Percentiles rank a stretch among this genome's conserved stretches.
Evolutionary conservation across 2,329 filamentous ascomycete genomes (phyloP).

Genomic region (Fulvia fulva): DNA sequence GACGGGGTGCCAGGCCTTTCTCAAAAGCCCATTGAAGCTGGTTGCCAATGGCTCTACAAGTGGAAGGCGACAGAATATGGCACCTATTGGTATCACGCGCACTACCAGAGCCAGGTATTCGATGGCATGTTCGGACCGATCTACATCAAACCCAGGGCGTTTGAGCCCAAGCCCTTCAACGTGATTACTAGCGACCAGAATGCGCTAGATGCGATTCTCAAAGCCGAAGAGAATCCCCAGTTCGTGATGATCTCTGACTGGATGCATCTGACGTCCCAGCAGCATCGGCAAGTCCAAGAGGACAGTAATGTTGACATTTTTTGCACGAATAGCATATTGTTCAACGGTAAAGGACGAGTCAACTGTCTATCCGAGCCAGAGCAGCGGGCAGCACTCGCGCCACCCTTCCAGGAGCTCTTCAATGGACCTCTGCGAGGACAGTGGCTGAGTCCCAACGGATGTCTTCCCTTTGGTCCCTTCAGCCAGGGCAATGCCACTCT

Average conservation of each 20-base stretch:
- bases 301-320: not conserved
- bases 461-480: not conserved
- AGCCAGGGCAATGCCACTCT: not conserved
- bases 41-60: constrained; percentile 13
- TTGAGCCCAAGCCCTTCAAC: not conserved
- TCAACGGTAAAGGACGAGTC: not conserved
- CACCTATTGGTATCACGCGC: constrained; percentile 18
- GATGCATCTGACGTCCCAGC: not conserved
- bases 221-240: not conserved
- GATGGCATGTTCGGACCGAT: constrained; percentile 9
- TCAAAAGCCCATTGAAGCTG: constrained; percentile 19
- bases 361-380: not conserved
- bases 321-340: not conserved
- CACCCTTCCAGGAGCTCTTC: not conserved
- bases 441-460: not conserved
- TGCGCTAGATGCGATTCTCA: not conserved
- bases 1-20: constrained; percentile 22
- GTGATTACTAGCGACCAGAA: not conserved
- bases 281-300: not conserved
- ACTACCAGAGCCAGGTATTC: constrained; percentile 13
- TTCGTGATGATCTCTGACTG: constrained; percentile 1
- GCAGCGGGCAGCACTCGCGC: not conserved
- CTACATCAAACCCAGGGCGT: not conserved
- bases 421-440: not conserved
- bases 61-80: constrained; percentile 15